These are phyloP conservation scores for Arabis alpina DNA, from an alignment of 345 rosid genomes.

Conservation along the genomic window DNA sequence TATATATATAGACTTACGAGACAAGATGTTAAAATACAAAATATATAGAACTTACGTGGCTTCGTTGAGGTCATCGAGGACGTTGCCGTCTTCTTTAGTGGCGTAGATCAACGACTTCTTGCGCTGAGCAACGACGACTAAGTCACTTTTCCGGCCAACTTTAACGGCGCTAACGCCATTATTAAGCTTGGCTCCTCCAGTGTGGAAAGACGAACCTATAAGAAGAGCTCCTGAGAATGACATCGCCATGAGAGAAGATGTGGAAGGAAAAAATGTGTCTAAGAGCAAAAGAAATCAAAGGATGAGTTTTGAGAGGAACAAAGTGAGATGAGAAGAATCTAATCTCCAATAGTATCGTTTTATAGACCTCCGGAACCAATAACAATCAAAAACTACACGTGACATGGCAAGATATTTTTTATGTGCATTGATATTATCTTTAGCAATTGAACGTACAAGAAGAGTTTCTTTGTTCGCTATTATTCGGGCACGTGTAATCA, in stretches of 20 bases:
- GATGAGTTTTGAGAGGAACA: neutral
- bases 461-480: neutral
- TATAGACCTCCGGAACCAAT: slow-evolving; percentile 13
- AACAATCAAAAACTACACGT: neutral
- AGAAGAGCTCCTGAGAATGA: slow-evolving; percentile 40
- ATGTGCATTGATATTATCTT: slow-evolving; percentile 6
- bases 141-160: slow-evolving; percentile 26
- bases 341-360: slow-evolving; percentile 8
- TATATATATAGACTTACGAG: neutral
- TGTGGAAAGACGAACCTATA: slow-evolving; percentile 21
- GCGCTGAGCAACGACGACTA: slow-evolving; percentile 29
- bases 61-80: slow-evolving; percentile 40
- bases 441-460: neutral
- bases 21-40: neutral
- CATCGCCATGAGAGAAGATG: slow-evolving; percentile 32
- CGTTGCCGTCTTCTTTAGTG: slow-evolving; percentile 30
- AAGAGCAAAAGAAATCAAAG: neutral
- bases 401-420: slow-evolving; percentile 5
- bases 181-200: slow-evolving; percentile 8
- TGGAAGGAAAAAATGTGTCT: neutral
- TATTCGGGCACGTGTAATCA: slow-evolving; percentile 19
- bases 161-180: neutral
- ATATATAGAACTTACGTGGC: slow-evolving; percentile 30
- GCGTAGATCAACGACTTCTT: slow-evolving; percentile 40
- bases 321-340: slow-evolving; percentile 29